phyloP scores from a whole-genome alignment of 805 yeast species.

The Maudiozyma serrabonitensis region DNA sequence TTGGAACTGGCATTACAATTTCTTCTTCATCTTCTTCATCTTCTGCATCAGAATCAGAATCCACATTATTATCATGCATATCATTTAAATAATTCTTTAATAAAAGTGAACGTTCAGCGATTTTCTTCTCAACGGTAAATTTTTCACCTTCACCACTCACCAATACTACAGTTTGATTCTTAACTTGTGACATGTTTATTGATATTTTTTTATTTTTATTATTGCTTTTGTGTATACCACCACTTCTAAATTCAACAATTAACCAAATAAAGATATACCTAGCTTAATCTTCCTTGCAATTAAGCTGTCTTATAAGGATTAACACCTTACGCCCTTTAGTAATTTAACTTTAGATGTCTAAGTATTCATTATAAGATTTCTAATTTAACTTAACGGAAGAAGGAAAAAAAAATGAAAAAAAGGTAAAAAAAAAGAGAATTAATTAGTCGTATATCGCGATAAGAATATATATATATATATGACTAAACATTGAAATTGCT shows the following conservation, averaged over 20 bases:
- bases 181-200: slow-evolving; percentile 4
- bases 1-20: slow-evolving; percentile 80
- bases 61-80: slow-evolving; percentile 47
- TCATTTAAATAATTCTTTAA: slow-evolving; percentile 83
- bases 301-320: too few relatives aligned
- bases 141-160: slow-evolving; percentile 75
- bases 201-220: background rate
- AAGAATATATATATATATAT: too few relatives aligned
- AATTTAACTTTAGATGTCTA: too few relatives aligned
- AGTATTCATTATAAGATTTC: too few relatives aligned
- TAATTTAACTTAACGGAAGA: too few relatives aligned
- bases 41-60: slow-evolving; percentile 29
- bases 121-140: slow-evolving; percentile 67
- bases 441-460: too few relatives aligned
- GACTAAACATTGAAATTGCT: slow-evolving; percentile 47
- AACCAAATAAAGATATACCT: too few relatives aligned
- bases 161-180: slow-evolving; percentile 34
- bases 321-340: too few relatives aligned
- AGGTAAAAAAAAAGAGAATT: too few relatives aligned
- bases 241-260: too few relatives aligned
- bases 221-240: background rate
- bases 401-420: too few relatives aligned
- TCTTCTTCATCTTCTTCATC: slow-evolving; percentile 42
- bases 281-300: too few relatives aligned
- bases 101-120: slow-evolving; percentile 78